Evolutionary conservation across 2,329 filamentous ascomycete species (phyloP).

Genomic region (Ascochyta pisi): DNA sequence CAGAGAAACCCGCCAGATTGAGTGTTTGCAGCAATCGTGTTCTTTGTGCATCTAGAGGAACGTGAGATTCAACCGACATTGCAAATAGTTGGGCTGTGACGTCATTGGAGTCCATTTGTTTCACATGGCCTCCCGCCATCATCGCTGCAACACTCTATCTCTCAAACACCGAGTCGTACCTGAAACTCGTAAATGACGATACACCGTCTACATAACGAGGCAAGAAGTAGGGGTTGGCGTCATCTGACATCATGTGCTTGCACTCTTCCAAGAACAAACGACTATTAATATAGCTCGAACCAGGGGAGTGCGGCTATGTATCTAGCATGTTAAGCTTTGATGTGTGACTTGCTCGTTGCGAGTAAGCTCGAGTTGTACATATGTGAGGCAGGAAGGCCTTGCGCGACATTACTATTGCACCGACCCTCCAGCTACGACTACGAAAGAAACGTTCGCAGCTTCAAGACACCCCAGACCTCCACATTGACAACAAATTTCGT

Average conservation of each 20-base stretch:
- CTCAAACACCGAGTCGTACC: neutral
- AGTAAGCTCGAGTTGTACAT: neutral
- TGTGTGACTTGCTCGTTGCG: neutral
- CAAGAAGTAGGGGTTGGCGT: neutral
- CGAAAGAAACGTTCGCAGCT: neutral
- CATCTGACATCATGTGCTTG: neutral
- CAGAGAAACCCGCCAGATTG: too few relatives aligned
- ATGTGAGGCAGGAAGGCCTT: neutral
- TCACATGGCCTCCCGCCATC: constrained; percentile 1
- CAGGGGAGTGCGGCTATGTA: neutral
- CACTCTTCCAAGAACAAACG: neutral
- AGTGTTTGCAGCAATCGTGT: too few relatives aligned
- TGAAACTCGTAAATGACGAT: neutral
- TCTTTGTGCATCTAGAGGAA: too few relatives aligned
- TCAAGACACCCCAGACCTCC: neutral
- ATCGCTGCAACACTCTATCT: constrained; percentile 8
- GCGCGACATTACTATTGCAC: neutral
- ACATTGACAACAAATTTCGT: too few relatives aligned
- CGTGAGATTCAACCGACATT: too few relatives aligned
- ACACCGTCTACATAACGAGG: neutral
- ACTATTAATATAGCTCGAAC: neutral
- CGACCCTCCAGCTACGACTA: neutral
- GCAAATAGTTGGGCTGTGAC: neutral
- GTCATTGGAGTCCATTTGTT: neutral
- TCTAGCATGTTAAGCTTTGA: neutral